phyloP scores from a whole-genome alignment of 2,329 filamentous ascomycete genomes.

The Exophiala sp. region DNA sequence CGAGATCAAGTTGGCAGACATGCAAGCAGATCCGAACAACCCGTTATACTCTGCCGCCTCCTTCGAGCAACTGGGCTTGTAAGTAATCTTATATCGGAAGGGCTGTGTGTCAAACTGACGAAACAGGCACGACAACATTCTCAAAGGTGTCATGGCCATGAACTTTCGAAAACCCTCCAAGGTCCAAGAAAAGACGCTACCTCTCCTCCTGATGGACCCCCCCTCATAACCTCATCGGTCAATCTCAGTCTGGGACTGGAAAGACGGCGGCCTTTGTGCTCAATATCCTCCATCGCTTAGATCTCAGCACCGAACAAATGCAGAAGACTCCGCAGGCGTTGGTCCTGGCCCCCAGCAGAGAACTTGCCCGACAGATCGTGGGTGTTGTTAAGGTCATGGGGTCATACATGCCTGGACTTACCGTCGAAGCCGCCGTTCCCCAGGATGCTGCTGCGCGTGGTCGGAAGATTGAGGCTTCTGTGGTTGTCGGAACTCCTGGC shows the following conservation, averaged over 20 bases:
- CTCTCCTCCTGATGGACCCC: slow-evolving; percentile 79
- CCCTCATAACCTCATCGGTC: slow-evolving; percentile 90
- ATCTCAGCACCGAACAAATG: slow-evolving; percentile 59
- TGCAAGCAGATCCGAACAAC: slow-evolving; percentile 79
- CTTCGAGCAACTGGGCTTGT: slow-evolving; percentile 85
- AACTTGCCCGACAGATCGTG: slow-evolving; percentile 90
- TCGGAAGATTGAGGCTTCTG: slow-evolving; percentile 63
- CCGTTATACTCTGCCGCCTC: slow-evolving; percentile 77
- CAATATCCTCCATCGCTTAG: slow-evolving; percentile 80
- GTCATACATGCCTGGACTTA: slow-evolving; percentile 69
- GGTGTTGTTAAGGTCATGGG: slow-evolving; percentile 80
- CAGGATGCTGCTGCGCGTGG: slow-evolving; percentile 63
- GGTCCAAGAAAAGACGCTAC: slow-evolving; percentile 91
- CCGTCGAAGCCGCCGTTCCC: slow-evolving; percentile 76
- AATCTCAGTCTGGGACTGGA: slow-evolving; percentile 97
- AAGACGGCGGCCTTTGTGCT: slow-evolving; percentile 97
- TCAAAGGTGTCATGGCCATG: slow-evolving; percentile 71
- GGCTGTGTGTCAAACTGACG: not conserved
- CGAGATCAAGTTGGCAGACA: slow-evolving; percentile 83
- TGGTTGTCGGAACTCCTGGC: slow-evolving; percentile 89
- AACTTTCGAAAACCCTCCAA: slow-evolving; percentile 94
- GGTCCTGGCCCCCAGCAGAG: slow-evolving; percentile 83
- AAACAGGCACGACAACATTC: slow-evolving; percentile 46
- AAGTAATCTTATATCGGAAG: slow-evolving; percentile 36
- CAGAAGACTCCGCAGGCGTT: slow-evolving; percentile 66